These are phyloP conservation scores for Ceratocystis alfenasii DNA, from an alignment of 2,329 filamentous ascomycete genomes.

Conservation along the genomic window DNA sequence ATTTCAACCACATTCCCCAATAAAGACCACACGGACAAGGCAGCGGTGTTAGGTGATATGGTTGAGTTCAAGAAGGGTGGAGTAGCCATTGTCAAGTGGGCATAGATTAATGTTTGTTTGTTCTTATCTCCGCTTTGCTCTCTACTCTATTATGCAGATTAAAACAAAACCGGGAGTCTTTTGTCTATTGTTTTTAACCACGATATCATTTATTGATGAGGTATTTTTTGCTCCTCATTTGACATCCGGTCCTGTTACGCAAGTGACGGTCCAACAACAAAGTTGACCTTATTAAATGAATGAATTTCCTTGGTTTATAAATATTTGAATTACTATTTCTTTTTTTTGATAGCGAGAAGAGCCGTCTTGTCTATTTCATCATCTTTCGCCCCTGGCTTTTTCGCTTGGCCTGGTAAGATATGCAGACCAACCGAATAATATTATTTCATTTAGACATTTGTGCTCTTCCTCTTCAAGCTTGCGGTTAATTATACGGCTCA, in stretches of 20 bases:
- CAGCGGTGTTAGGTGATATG: slow-evolving; percentile 45
- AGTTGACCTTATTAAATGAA: neutral
- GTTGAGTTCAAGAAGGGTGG: slow-evolving; percentile 55
- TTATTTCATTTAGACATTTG: no score
- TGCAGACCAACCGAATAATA: no score
- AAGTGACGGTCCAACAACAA: neutral
- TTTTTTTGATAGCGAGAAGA: neutral
- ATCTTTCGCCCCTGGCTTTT: no score
- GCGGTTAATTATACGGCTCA: no score
- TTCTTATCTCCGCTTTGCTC: no score
- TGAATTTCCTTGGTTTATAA: neutral
- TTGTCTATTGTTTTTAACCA: no score
- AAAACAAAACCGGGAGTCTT: no score
- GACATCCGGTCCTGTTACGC: neutral
- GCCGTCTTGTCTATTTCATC: neutral
- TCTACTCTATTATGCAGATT: no score
- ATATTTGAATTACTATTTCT: neutral
- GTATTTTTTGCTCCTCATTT: no score
- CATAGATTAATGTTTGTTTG: slow-evolving; percentile 17
- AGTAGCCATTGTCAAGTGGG: slow-evolving; percentile 52
- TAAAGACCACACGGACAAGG: slow-evolving; percentile 63
- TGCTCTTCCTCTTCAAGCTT: no score
- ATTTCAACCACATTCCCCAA: slow-evolving; percentile 74
- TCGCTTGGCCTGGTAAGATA: no score
- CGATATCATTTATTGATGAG: no score